Conservation (phyloP, 805 yeast species). For the Tetrapisispora arboricola region DNA sequence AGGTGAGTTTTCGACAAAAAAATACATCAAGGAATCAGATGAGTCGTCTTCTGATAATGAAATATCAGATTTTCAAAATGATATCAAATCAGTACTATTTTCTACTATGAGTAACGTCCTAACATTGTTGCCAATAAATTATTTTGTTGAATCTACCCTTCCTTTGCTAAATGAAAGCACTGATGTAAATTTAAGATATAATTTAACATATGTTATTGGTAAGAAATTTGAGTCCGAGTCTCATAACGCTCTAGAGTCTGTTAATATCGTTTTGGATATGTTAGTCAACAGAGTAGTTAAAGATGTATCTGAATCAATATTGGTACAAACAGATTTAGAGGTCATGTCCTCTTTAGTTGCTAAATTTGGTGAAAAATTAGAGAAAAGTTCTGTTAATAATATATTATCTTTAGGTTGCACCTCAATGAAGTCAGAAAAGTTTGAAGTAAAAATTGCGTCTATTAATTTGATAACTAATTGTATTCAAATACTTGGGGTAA, state of each 20-base stretch:
- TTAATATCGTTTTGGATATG: slow-evolving; percentile 40
- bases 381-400: slow-evolving; percentile 37
- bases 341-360: slow-evolving; percentile 51
- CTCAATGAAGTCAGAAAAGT: slow-evolving; percentile 38
- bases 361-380: slow-evolving; percentile 48
- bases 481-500: slow-evolving; percentile 71
- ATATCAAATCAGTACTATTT: slow-evolving; percentile 37
- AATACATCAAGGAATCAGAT: slow-evolving; percentile 5
- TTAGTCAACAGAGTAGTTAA: slow-evolving; percentile 33
- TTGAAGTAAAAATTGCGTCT: slow-evolving; percentile 64
- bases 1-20: slow-evolving; percentile 4
- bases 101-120: slow-evolving; percentile 52
- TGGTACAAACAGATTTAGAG: slow-evolving; percentile 63
- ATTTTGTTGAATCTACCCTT: slow-evolving; percentile 56
- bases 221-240: slow-evolving; percentile 63
- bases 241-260: slow-evolving; percentile 41
- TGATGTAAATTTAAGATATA: slow-evolving; percentile 44
- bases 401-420: slow-evolving; percentile 44
- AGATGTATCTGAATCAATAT: slow-evolving; percentile 28
- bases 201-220: slow-evolving; percentile 51
- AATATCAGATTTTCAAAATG: slow-evolving; percentile 14
- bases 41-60: slow-evolving; percentile 15
- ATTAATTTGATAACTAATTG: slow-evolving; percentile 61
- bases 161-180: slow-evolving; percentile 26
- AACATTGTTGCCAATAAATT: slow-evolving; percentile 62